Evolutionary conservation across 495 filamentous ascomycete species (phyloP).

Genomic region (Astrothelium subdiscretum): DNA sequence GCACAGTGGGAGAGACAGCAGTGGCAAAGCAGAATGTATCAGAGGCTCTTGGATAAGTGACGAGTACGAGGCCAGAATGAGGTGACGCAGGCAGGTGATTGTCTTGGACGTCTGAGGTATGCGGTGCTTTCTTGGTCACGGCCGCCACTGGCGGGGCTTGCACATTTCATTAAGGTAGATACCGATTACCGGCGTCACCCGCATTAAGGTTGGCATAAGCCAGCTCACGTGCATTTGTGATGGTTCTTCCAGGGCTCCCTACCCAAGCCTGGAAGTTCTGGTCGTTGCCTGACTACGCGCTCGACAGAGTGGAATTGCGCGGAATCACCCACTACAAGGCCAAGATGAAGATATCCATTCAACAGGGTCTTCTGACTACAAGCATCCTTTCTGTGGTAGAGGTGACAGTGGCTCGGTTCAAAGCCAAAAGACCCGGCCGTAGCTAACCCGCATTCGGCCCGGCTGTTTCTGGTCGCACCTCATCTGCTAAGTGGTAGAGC

Average conservation of each 20-base stretch:
- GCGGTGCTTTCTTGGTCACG: neutral
- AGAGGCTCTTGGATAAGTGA: neutral
- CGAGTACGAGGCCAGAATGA: neutral
- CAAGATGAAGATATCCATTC: too few species aligned
- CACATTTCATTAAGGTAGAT: slow-evolving; percentile 3
- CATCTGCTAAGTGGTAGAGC: neutral
- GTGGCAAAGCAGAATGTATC: neutral
- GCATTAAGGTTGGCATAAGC: neutral
- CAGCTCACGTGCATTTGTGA: neutral
- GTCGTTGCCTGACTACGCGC: neutral
- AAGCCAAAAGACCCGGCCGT: neutral
- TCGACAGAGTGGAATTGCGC: too few species aligned
- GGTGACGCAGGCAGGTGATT: neutral
- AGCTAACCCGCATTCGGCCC: too few species aligned
- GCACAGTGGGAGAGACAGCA: neutral
- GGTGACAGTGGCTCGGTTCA: neutral
- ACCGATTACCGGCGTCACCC: too few species aligned
- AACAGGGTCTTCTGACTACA: too few species aligned
- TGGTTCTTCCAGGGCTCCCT: neutral
- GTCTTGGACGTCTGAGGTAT: neutral
- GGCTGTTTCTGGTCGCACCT: too few species aligned
- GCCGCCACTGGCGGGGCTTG: slow-evolving; percentile 2
- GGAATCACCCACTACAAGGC: too few species aligned
- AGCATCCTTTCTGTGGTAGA: too few species aligned
- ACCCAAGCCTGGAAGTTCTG: neutral